Conservation (phyloP, 2,329 filamentous ascomycete genomes). For the Colletotrichum theobromicola region DNA sequence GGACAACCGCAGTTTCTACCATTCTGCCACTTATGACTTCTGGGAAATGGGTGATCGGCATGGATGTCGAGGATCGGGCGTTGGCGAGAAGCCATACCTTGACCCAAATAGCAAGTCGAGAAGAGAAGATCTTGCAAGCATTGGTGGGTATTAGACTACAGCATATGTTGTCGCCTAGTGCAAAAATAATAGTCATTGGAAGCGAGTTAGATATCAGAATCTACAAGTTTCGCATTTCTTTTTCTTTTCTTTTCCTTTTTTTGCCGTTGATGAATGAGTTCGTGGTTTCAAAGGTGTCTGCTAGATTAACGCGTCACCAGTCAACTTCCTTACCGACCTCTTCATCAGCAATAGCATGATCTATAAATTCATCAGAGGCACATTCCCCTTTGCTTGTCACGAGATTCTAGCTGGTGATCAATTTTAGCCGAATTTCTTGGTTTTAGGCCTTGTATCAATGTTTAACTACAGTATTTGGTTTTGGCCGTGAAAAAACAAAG, state of each 20-base stretch:
- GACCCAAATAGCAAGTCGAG: slow-evolving; percentile 40
- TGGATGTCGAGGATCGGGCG: slow-evolving; percentile 42
- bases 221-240: fast-evolving
- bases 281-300: not conserved
- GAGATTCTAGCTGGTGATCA: fast-evolving
- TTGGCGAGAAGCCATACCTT: slow-evolving; percentile 48
- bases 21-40: slow-evolving; percentile 68
- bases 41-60: slow-evolving; percentile 44
- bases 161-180: not conserved
- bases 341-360: not conserved
- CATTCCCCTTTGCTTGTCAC: fast-evolving
- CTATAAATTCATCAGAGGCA: not conserved
- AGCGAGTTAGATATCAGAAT: not conserved
- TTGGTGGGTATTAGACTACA: not conserved
- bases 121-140: slow-evolving; percentile 36
- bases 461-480: too few relatives aligned
- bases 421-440: not conserved
- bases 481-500: not conserved
- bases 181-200: not conserved
- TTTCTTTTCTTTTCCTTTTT: too few relatives aligned
- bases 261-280: too few relatives aligned
- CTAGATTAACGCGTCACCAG: fast-evolving
- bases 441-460: not conserved
- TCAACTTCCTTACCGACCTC: not conserved
- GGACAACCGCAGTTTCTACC: slow-evolving; percentile 62